A percentile compares a stretch with the other conserved stretches of the same genome.
These are phyloP conservation scores for Fomitopsis pulvina DNA, from an alignment of 768 basidiomycete species.

Conservation along the genomic window DNA sequence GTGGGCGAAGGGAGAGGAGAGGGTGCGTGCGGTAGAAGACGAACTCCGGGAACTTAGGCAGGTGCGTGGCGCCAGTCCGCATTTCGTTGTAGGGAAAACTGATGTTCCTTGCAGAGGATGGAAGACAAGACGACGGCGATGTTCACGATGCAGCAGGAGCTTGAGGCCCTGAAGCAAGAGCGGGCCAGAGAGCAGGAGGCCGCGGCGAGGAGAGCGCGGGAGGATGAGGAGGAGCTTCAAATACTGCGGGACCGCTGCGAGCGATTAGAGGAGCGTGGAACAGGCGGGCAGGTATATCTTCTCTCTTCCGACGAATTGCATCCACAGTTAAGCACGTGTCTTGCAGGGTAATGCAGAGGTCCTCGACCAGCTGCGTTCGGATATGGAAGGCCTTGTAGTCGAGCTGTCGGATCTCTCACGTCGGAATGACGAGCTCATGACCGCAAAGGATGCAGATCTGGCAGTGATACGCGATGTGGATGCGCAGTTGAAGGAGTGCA, in stretches of 20 bases:
- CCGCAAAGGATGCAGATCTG: constrained; percentile 79
- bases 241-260: constrained; percentile 64
- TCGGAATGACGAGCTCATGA: constrained; percentile 86
- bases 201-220: constrained; percentile 49
- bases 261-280: constrained; percentile 51
- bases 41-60: constrained; percentile 67
- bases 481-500: constrained; percentile 81
- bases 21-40: constrained; percentile 63
- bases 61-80: constrained; percentile 35
- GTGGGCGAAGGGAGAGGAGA: constrained; percentile 48
- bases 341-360: constrained; percentile 55
- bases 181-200: constrained; percentile 54
- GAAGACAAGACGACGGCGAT: constrained; percentile 69
- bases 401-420: constrained; percentile 79
- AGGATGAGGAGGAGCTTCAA: constrained; percentile 67
- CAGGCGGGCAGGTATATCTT: constrained; percentile 28
- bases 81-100: not conserved
- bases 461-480: constrained; percentile 73
- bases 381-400: constrained; percentile 73
- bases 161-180: constrained; percentile 62
- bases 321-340: not conserved
- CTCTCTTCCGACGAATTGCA: not conserved
- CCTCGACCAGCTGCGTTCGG: constrained; percentile 73
- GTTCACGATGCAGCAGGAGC: constrained; percentile 67
- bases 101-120: constrained; percentile 41